Evolutionary conservation across 371 early-diverging fungal genomes (phyloP).

Genomic region (Circinella umbellata): DNA sequence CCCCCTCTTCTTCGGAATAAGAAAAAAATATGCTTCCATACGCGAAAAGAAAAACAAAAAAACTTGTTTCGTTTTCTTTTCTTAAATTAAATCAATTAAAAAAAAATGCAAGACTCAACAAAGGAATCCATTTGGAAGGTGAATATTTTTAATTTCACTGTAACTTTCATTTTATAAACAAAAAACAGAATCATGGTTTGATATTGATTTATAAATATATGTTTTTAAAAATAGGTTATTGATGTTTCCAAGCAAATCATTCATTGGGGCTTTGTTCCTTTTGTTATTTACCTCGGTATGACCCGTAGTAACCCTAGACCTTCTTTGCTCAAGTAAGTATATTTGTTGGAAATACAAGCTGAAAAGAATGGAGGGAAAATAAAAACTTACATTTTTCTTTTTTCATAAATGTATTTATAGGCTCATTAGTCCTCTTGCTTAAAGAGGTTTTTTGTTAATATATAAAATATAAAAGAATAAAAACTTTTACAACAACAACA

Average conservation of each 20-base stretch:
- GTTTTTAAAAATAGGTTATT: constrained; percentile 42
- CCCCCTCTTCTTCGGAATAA: too few relatives aligned
- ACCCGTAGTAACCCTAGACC: constrained; percentile 65
- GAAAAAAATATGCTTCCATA: too few relatives aligned
- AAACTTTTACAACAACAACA: too few relatives aligned
- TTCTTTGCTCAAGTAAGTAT: constrained; percentile 57
- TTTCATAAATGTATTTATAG: constrained; percentile 18
- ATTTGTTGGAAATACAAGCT: background rate
- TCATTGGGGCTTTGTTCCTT: constrained; percentile 74
- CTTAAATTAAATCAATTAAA: background rate
- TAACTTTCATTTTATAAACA: too few relatives aligned
- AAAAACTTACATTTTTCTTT: too few relatives aligned
- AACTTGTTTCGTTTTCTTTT: background rate
- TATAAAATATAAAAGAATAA: too few relatives aligned
- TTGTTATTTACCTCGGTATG: constrained; percentile 70
- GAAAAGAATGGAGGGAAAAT: background rate
- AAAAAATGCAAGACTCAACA: constrained; percentile 56
- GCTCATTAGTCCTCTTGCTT: constrained; percentile 55
- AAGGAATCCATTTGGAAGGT: constrained; percentile 59
- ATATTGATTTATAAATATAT: background rate
- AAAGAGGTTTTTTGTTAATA: constrained; percentile 14
- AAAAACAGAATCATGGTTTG: too few relatives aligned
- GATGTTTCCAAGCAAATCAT: constrained; percentile 63
- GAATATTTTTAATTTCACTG: too few relatives aligned
- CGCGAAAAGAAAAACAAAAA: constrained; percentile 49